A percentile compares a stretch with the other conserved stretches of the same genome.
phyloP scores from a whole-genome alignment of 495 filamentous ascomycete genomes.

The Apodospora peruviana region DNA sequence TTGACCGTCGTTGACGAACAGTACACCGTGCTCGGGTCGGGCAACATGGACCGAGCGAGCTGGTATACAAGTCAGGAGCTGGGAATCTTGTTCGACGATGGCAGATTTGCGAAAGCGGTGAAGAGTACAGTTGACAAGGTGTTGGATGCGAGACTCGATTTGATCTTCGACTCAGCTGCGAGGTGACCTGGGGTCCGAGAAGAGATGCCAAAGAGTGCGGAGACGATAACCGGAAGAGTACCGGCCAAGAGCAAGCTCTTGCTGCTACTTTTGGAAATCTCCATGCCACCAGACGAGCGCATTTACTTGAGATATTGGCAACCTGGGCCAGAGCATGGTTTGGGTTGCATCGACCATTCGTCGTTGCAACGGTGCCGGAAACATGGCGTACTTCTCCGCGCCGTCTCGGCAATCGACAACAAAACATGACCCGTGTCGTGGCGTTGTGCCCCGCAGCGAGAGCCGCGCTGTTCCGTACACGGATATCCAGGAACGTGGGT shows the following conservation, averaged over 20 bases:
- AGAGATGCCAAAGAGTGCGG: background rate
- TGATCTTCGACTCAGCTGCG: conserved; percentile 26
- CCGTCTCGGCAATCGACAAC: conserved; percentile 8
- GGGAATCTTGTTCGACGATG: conserved; percentile 57
- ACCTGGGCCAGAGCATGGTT: conserved; percentile 7
- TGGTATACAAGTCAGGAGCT: conserved; percentile 75
- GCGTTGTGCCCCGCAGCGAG: conserved; percentile 16
- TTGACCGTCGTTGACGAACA: conserved; percentile 56
- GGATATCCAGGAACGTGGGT: conserved; percentile 26
- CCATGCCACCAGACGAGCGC: background rate
- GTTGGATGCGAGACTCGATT: conserved; percentile 36
- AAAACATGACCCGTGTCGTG: conserved; percentile 11
- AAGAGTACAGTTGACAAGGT: conserved; percentile 33
- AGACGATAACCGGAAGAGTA: no score
- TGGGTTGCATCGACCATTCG: conserved; percentile 6
- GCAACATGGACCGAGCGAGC: conserved; percentile 71
- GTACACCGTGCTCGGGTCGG: conserved; percentile 61
- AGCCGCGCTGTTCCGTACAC: conserved; percentile 23
- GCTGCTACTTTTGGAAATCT: background rate
- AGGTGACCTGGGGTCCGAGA: conserved; percentile 1
- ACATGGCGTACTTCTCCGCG: conserved; percentile 17
- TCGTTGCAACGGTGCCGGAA: conserved; percentile 23
- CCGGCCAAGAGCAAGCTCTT: background rate
- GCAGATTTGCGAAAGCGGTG: conserved; percentile 38
- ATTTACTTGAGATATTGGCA: conserved; percentile 8